Evolutionary conservation across 768 basidiomycete species (phyloP), one percentile per base, ranked within the genome.

Genomic region (Zangia roseola): DNA sequence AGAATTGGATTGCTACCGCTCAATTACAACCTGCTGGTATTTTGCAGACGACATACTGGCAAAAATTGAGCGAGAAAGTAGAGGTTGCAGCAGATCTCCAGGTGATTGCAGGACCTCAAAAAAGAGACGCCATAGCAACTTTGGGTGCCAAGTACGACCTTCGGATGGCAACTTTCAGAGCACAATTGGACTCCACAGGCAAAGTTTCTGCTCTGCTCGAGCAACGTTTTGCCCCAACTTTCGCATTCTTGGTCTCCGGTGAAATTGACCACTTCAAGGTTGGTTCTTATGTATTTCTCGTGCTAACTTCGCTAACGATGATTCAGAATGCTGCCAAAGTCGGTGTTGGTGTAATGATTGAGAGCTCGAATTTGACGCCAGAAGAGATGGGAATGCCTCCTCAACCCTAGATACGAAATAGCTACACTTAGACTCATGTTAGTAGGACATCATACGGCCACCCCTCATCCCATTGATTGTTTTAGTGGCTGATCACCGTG

Each of bases 201-300:
- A 99, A 98, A 71, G 90, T 98, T 24, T 89, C 91, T 40, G 94
- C 94, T 53, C 69, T 94, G 60, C 82, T 98, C 19, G 97, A 99
- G 70, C 95, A 98, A 71, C 82, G 94, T 45, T 93, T 98, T 68
- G 91, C 91, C 12, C 97, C 97, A 5, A 83, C 91, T 9, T 97
- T 99, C 64, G 84, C 92, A 13, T 97, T 99, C 79, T 69, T 94
- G 59, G 84, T 99, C 39, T 81, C 91, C 16, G 97, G 97, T 10
- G 97, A 99, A 77, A 93, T 99, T 58, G 97, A 99, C 69, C 97
- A 99, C 79, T 88, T 92, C 77, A 98, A 94, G 85, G 94, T 91
- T 59, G 54, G 72, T 49, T 20, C 48, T 7, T 56, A 38, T 5
- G 4, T 35, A 5, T 44, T 47, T 41, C 14, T 44, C 16, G 9